phyloP scores from a whole-genome alignment of 805 yeast genomes.

The Cyberlindnera maritima region DNA sequence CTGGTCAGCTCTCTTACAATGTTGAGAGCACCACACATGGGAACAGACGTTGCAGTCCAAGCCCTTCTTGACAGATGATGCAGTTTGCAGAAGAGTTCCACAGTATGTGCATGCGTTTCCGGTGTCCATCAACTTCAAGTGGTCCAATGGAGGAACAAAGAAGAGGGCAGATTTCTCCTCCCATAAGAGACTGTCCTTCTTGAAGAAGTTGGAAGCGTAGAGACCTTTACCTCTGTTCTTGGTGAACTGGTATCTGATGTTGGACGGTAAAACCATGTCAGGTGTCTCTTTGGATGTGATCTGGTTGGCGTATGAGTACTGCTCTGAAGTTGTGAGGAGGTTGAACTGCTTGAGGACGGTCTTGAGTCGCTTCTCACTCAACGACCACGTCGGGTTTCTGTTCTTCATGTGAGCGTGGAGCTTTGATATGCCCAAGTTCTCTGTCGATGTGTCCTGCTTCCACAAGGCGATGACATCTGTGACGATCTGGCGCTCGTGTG shows the following conservation, averaged over 20 bases:
- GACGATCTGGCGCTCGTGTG: constrained; percentile 27
- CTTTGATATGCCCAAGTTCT: constrained; percentile 52
- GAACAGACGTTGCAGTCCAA: constrained; percentile 63
- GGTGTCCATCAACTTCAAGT: constrained; percentile 50
- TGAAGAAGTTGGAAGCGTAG: constrained; percentile 45
- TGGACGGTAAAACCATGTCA: constrained; percentile 36
- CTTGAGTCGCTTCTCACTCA: constrained; percentile 58
- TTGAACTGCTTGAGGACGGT: constrained; percentile 55
- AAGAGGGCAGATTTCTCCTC: constrained; percentile 56
- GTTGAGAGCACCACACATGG: constrained; percentile 67
- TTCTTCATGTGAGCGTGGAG: constrained; percentile 49
- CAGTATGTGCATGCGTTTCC: constrained; percentile 76
- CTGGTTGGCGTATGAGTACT: constrained; percentile 49
- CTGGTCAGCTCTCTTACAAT: constrained; percentile 53
- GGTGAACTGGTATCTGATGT: constrained; percentile 47
- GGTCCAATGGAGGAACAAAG: constrained; percentile 66
- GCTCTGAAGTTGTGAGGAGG: constrained; percentile 41
- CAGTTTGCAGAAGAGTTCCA: constrained; percentile 40
- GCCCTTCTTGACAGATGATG: constrained; percentile 36
- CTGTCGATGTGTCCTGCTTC: constrained; percentile 65
- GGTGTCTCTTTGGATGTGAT: constrained; percentile 53
- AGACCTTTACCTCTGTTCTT: constrained; percentile 60
- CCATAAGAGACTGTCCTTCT: constrained; percentile 56
- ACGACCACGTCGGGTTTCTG: constrained; percentile 58
- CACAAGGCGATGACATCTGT: constrained; percentile 62